Evolutionary conservation across 805 yeast genomes (phyloP), one percentile per base, ranked within the genome.

Genomic region (Hanseniaspora valbyensis): DNA sequence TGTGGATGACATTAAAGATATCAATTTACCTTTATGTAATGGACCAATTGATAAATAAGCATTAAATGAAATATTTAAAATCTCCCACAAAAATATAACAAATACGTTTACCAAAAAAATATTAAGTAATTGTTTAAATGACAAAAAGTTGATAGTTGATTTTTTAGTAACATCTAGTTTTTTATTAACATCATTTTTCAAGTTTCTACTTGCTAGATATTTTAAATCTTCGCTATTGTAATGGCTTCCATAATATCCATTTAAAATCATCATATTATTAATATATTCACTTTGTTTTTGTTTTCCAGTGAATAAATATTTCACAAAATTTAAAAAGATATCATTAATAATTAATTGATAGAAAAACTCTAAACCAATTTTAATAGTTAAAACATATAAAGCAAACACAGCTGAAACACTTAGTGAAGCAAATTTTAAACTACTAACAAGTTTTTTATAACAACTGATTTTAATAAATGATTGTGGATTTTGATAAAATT

Each of bases 41-140:
- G 90, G 83, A 2, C 92, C 90, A 55, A 81, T 73, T 13, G 81
- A 73, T 51, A 84, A 72, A 59, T 81, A 82, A 2, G 82, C 81
- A 57, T 78, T 70, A 59, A 74, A 83, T 0, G 78, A 64, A 51
- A 75, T 72, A 58, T 80, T 80, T 22, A 74, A 61, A 8, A 73
- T 42, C 57, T 83, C 88, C 76, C 83, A 76, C 10, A 61, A 53
- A 61, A 56, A 33, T 69, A 58, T 34, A 66, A 40, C 21, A 2
- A 19, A 6, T 18, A n/a, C 21, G 16, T 44, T 50, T 10, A 41
- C 8, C 10, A 40, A 9, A 9, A 32, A 36, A 14, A 33, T 19
- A 19, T 26, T 62, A 21, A 67, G 54, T n/a, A 69, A 13, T 24
- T 37, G 24, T 3, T 21, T 38, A 5, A 38, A 21, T 13, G 43